Evolutionary conservation across 108 stramenopile species (phyloP).

Genomic region (Pseudonitzschia multiseries): DNA sequence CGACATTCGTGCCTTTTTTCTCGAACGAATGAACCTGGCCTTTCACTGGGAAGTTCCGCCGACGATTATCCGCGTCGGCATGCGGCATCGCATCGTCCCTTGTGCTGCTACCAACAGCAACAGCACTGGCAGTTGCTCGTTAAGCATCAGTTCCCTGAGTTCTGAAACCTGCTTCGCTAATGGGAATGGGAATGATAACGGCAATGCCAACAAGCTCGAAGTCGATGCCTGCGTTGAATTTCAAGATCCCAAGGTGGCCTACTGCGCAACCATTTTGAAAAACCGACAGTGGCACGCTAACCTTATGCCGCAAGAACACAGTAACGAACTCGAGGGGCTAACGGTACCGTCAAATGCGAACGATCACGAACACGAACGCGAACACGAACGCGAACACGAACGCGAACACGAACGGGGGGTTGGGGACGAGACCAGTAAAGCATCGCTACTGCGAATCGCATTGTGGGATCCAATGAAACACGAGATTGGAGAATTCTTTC

Average conservation of each 20-base stretch:
- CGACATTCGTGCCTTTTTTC: background rate
- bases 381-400: background rate
- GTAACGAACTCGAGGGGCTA: background rate
- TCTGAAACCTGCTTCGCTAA: no score
- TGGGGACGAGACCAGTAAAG: background rate
- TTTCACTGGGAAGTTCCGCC: background rate
- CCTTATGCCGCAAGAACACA: background rate
- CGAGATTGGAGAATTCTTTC: background rate
- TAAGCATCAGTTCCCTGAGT: no score
- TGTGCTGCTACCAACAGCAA: background rate
- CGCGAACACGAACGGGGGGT: background rate
- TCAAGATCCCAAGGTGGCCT: constrained; percentile 9
- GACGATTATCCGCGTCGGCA: background rate
- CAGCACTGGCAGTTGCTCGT: no score
- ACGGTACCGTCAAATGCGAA: background rate
- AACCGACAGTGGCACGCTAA: constrained; percentile 9
- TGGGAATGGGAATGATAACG: background rate
- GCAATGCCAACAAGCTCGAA: background rate
- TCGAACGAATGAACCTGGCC: constrained; percentile 6
- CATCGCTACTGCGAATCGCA: background rate
- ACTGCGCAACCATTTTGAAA: constrained; percentile 9
- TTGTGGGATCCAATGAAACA: background rate
- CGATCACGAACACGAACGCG: no score
- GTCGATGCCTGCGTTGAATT: constrained; percentile 5
- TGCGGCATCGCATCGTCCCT: background rate